Base-by-base conservation (phyloP, 2,329 filamentous ascomycete genomes). In the Penicillium sp. region DNA sequence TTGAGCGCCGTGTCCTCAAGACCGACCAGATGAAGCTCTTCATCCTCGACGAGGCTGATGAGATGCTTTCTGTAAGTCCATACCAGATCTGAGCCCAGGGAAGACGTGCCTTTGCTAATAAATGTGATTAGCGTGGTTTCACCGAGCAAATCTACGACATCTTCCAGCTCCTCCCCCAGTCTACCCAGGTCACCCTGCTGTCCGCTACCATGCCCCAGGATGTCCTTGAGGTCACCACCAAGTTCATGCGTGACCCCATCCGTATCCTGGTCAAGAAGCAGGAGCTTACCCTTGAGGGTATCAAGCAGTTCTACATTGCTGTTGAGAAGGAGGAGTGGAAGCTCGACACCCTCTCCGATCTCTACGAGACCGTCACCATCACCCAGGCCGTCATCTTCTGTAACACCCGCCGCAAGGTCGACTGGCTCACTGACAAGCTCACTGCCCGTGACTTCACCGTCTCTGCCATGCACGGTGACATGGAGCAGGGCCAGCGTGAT, bases 281-380 rank as follows among this genome's bases (percentile, higher is more conserved):
- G 56, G 93, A 98, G 70, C 75, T 98, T 77, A 98, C 93, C 2
- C 82, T 98, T 44, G 93, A 97, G 74, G 93, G 93, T 51, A 78
- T 98, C 45, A 97, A 97, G 76, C 93, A 98, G 71, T 98, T 96
- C 77, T 98, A 96, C 69, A 97, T 98, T 63, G 93, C 93, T 2
- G 93, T 97, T 19, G 93, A 98, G 73, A 97, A 96, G 77, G 93
- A 98, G 71, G 93, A 97, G 69, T 98, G 93, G 93, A 98, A 98
- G 72, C 95, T 98, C 62, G 93, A 98, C 69, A 98, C 93, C 3
- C 83, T 98, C 4, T 97, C 89, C 72, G 93, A 98, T 74, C 84
- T 98, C 51, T 98, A 98, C 78, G 93, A 98, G 69, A 97, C 93
- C 12, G 80, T 98, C 39, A 98, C 93, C 48, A 97, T 98, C 66